These are phyloP conservation scores for Bodo saltans DNA, from an alignment of 78 protist species.

Conservation along the genomic window DNA sequence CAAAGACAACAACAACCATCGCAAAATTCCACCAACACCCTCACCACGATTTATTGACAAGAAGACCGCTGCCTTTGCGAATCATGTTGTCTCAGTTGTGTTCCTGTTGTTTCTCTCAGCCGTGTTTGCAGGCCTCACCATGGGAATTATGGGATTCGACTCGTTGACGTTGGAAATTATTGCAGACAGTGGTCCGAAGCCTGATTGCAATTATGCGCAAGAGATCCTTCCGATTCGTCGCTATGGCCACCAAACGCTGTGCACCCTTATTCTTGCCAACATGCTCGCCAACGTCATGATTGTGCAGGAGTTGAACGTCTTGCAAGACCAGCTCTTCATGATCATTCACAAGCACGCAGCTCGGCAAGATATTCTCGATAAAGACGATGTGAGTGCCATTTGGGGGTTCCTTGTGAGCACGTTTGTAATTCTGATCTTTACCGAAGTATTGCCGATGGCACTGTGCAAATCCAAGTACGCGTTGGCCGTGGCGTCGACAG, in stretches of 20 bases:
- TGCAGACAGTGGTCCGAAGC: not conserved
- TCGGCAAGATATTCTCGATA: no score
- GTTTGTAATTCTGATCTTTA: not conserved
- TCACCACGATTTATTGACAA: no score
- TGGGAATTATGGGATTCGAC: not conserved
- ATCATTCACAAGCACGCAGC: not conserved
- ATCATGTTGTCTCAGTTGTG: not conserved
- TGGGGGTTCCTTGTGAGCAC: not conserved
- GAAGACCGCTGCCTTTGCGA: no score
- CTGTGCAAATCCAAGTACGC: not conserved
- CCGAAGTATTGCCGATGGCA: not conserved
- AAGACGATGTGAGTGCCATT: not conserved
- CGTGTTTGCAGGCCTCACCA: not conserved
- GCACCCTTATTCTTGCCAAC: not conserved
- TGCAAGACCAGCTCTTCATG: no score
- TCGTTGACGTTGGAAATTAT: not conserved
- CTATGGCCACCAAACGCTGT: not conserved
- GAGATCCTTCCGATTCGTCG: not conserved
- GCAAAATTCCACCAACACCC: no score
- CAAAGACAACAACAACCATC: no score
- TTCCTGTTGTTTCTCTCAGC: not conserved
- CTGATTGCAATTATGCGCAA: not conserved
- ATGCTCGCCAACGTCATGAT: not conserved
- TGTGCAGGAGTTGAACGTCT: no score
- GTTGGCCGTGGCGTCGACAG: not conserved